Conservation (phyloP, 441 rosid species). For the Mallotus japonicus region DNA sequence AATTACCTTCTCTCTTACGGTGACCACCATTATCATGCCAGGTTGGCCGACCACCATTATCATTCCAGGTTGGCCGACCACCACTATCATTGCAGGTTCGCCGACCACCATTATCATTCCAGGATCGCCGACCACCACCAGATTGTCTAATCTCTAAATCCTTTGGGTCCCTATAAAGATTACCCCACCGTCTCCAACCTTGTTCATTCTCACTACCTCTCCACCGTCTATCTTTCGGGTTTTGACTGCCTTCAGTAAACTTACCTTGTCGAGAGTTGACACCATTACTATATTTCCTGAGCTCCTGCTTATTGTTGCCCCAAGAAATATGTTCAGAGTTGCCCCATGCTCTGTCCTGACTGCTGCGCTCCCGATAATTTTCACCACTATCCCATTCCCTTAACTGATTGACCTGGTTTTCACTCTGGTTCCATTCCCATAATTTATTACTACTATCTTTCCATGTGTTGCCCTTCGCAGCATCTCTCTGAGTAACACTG, state of each 20-base stretch:
- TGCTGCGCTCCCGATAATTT: constrained; percentile 28
- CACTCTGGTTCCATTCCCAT: constrained; percentile 24
- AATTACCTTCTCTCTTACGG: constrained; percentile 43
- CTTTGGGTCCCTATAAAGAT: constrained; percentile 21
- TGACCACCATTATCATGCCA: constrained; percentile 24
- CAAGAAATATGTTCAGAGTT: constrained; percentile 25
- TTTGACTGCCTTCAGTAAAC: constrained; percentile 11
- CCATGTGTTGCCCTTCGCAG: constrained; percentile 25
- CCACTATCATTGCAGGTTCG: too few species aligned
- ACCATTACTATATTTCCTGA: not conserved
- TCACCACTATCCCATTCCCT: constrained; percentile 22
- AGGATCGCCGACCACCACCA: not conserved
- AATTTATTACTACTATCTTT: constrained; percentile 19
- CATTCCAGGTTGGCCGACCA: not conserved
- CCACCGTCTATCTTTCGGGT: constrained; percentile 21
- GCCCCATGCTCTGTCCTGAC: constrained; percentile 33
- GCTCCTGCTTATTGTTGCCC: constrained; percentile 23
- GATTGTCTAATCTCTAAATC: constrained; percentile 28
- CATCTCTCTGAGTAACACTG: constrained; percentile 21
- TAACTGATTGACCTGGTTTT: constrained; percentile 11
- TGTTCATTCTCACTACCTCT: constrained; percentile 15
- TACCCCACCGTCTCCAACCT: constrained; percentile 25
- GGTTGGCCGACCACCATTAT: constrained; percentile 36
- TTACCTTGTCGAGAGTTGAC: constrained; percentile 7
- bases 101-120: too few species aligned